Conservation (phyloP, 73 alveolate species). For the Paramecium bursaria region DNA sequence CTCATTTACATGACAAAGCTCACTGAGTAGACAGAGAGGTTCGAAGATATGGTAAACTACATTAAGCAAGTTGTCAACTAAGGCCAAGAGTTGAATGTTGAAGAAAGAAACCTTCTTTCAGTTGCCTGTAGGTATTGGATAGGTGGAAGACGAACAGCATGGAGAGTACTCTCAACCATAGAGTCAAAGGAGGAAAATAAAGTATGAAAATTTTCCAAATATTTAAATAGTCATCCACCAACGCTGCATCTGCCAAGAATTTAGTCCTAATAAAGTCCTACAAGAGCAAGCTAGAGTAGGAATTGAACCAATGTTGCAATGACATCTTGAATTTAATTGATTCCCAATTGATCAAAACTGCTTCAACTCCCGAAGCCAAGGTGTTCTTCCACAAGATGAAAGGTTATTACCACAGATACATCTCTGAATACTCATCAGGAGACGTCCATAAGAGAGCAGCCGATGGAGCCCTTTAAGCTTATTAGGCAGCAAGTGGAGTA, state of each 20-base stretch:
- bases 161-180: slow-evolving; percentile 82
- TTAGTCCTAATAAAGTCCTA: slow-evolving; percentile 76
- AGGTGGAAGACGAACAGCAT: slow-evolving; percentile 84
- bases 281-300: slow-evolving; percentile 87
- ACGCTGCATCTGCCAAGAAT: slow-evolving; percentile 66
- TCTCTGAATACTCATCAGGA: slow-evolving; percentile 90
- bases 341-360: slow-evolving; percentile 76
- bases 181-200: slow-evolving; percentile 80
- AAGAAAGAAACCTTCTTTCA: slow-evolving; percentile 88
- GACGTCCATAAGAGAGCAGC: slow-evolving; percentile 83
- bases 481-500: slow-evolving; percentile 83
- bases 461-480: slow-evolving; percentile 87
- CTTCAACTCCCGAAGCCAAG: slow-evolving; percentile 85
- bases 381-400: slow-evolving; percentile 94
- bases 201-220: slow-evolving; percentile 54
- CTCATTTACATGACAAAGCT: slow-evolving; percentile 85
- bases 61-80: slow-evolving; percentile 75
- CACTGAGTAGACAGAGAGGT: slow-evolving; percentile 91
- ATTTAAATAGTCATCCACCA: slow-evolving; percentile 8
- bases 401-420: slow-evolving; percentile 96
- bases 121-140: slow-evolving; percentile 89
- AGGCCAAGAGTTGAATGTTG: slow-evolving; percentile 80
- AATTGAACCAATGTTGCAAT: slow-evolving; percentile 84
- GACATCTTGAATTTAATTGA: slow-evolving; percentile 82
- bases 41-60: slow-evolving; percentile 92